These are phyloP conservation scores for Dryadomyces sulphureus DNA, from an alignment of 2,329 filamentous ascomycete species.

Conservation along the genomic window DNA sequence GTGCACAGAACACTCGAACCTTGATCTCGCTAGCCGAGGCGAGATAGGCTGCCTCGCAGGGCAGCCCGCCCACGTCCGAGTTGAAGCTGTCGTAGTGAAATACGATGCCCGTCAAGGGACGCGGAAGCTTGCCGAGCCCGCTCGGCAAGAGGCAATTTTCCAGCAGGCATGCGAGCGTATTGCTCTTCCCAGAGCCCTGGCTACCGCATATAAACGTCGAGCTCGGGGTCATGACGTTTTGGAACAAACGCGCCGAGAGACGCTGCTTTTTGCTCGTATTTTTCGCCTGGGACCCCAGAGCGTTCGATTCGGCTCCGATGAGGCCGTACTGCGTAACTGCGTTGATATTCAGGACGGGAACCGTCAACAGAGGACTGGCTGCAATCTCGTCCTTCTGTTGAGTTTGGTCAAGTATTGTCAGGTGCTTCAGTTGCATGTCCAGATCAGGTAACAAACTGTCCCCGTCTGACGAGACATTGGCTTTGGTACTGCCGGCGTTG, in stretches of 20 bases:
- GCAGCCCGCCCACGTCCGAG: slow-evolving; percentile 28
- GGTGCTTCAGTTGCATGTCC: neutral
- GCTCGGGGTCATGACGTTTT: slow-evolving; percentile 34
- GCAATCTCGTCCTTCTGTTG: slow-evolving; percentile 1
- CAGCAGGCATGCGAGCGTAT: slow-evolving; percentile 39
- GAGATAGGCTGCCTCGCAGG: slow-evolving; percentile 47
- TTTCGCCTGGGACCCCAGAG: neutral
- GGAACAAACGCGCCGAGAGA: slow-evolving; percentile 20
- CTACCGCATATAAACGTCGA: slow-evolving; percentile 50
- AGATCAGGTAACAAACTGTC: too few relatives aligned
- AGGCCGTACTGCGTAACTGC: neutral
- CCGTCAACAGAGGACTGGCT: neutral
- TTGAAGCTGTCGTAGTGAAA: slow-evolving; percentile 50
- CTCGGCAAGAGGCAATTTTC: slow-evolving; percentile 41
- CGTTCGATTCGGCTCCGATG: neutral
- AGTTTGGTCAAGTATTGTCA: neutral
- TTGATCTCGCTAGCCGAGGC: slow-evolving; percentile 25
- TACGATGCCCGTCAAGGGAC: slow-evolving; percentile 43
- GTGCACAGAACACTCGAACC: slow-evolving; percentile 39
- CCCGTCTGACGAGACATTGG: too few relatives aligned
- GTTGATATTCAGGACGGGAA: neutral
- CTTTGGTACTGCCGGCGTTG: too few relatives aligned
- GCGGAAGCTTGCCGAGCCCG: slow-evolving; percentile 27
- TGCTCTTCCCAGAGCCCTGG: slow-evolving; percentile 50
- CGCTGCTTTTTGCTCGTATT: slow-evolving; percentile 2